phyloP scores from a whole-genome alignment of 805 yeast genomes.

The Ogataea sp. region DNA sequence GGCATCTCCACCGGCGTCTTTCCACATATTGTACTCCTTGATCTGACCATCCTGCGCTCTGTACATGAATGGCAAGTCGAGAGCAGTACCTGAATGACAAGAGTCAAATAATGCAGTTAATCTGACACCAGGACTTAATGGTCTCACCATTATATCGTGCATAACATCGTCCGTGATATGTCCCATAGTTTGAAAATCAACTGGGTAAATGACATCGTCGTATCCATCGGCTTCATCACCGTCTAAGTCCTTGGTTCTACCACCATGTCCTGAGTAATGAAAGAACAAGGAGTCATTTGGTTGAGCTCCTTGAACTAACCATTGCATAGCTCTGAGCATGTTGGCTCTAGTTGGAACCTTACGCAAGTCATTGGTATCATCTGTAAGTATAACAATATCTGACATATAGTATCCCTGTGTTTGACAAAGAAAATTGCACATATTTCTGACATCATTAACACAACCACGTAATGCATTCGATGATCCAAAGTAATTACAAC shows the following conservation, averaged over 20 bases:
- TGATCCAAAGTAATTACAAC: constrained; percentile 70
- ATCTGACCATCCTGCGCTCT: constrained; percentile 71
- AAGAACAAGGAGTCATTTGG: constrained; percentile 75
- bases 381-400: constrained; percentile 54
- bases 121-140: constrained; percentile 66
- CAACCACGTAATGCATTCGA: constrained; percentile 62
- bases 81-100: constrained; percentile 79
- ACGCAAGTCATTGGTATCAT: constrained; percentile 40
- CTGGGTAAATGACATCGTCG: constrained; percentile 30
- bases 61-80: constrained; percentile 74
- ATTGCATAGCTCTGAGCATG: constrained; percentile 70
- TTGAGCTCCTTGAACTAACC: constrained; percentile 67
- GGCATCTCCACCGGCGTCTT: constrained; percentile 66
- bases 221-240: constrained; percentile 29
- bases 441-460: constrained; percentile 65
- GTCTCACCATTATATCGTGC: constrained; percentile 62
- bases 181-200: constrained; percentile 51
- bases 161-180: constrained; percentile 66
- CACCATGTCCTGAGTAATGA: constrained; percentile 88
- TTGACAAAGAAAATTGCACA: constrained; percentile 27
- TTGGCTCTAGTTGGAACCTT: constrained; percentile 57
- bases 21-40: constrained; percentile 72
- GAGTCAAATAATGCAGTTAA: constrained; percentile 77
- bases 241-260: constrained; percentile 52
- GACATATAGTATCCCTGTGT: constrained; percentile 41